Evolutionary conservation across 441 rosid genomes (phyloP).

Genomic region (Euphorbia celastroides): DNA sequence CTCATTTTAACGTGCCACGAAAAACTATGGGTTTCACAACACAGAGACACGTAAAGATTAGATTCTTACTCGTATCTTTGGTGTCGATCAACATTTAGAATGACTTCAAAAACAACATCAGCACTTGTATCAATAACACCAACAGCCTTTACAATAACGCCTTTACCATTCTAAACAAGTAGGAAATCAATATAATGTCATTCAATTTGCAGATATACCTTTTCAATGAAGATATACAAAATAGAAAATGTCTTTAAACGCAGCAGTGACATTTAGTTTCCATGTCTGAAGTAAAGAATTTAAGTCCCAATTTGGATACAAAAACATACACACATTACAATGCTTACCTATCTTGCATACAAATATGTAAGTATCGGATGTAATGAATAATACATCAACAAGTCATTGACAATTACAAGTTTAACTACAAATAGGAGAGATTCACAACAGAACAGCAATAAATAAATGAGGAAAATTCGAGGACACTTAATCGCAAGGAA

Average conservation of each 20-base stretch:
- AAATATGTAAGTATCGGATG: not conserved
- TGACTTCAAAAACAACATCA: slow-evolving; percentile 86
- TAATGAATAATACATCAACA: not conserved
- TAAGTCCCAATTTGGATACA: not conserved
- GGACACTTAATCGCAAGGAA: too few relatives aligned
- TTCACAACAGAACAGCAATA: not conserved
- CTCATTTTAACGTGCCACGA: not conserved
- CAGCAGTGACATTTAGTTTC: not conserved
- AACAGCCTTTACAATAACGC: slow-evolving; percentile 87
- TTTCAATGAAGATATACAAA: slow-evolving; percentile 10
- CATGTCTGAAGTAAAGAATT: too few relatives aligned
- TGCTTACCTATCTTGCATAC: not conserved
- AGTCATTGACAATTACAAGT: not conserved
- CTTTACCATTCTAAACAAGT: slow-evolving; percentile 61
- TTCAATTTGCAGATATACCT: slow-evolving; percentile 10
- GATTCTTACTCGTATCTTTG: slow-evolving; percentile 86
- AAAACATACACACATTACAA: not conserved
- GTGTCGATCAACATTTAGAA: slow-evolving; percentile 65
- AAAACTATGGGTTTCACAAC: slow-evolving; percentile 17
- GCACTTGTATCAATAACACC: slow-evolving; percentile 83
- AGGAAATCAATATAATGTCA: too few relatives aligned
- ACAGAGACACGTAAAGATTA: slow-evolving; percentile 16
- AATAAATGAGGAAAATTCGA: slow-evolving; percentile 1
- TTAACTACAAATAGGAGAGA: not conserved
- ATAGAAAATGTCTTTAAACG: not conserved